Percentiles rank a stretch among this genome's conserved stretches.
Evolutionary conservation across 192 early-diverging fungal genomes (phyloP).

Genomic region (Rhizophagus prolifer): DNA sequence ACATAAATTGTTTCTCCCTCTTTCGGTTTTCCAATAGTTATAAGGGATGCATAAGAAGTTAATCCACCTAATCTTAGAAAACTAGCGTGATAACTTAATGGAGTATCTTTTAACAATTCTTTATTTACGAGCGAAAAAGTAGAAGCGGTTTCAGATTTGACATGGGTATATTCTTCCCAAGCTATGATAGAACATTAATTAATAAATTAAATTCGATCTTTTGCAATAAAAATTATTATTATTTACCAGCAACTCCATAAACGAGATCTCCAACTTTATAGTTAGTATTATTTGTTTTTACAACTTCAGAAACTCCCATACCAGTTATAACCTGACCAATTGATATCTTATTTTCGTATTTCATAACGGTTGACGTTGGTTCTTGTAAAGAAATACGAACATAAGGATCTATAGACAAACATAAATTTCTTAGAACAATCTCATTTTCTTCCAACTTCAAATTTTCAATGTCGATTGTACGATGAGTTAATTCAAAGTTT

Average conservation of each 20-base stretch:
- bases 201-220: too few species aligned
- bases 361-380: background rate
- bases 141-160: constrained; percentile 51
- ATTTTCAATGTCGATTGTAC: constrained; percentile 43
- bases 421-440: constrained; percentile 59
- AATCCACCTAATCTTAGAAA: too few species aligned
- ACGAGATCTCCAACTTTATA: constrained; percentile 65
- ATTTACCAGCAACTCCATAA: constrained; percentile 27
- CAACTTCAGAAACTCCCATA: constrained; percentile 61
- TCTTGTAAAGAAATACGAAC: constrained; percentile 45
- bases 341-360: too few species aligned
- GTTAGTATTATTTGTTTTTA: constrained; percentile 59
- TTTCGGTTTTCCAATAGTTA: constrained; percentile 71
- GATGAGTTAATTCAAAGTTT: constrained; percentile 9
- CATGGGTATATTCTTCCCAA: constrained; percentile 40
- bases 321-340: constrained; percentile 65
- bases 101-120: constrained; percentile 56
- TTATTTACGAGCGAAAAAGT: constrained; percentile 66
- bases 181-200: background rate
- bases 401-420: constrained; percentile 76
- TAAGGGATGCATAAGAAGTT: too few species aligned
- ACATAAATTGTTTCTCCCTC: constrained; percentile 52
- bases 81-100: constrained; percentile 10
- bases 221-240: too few species aligned
- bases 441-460: constrained; percentile 46